These are phyloP conservation scores for Coleophoma eucalyptorum DNA, from an alignment of 2,329 filamentous ascomycete genomes.

Conservation along the genomic window DNA sequence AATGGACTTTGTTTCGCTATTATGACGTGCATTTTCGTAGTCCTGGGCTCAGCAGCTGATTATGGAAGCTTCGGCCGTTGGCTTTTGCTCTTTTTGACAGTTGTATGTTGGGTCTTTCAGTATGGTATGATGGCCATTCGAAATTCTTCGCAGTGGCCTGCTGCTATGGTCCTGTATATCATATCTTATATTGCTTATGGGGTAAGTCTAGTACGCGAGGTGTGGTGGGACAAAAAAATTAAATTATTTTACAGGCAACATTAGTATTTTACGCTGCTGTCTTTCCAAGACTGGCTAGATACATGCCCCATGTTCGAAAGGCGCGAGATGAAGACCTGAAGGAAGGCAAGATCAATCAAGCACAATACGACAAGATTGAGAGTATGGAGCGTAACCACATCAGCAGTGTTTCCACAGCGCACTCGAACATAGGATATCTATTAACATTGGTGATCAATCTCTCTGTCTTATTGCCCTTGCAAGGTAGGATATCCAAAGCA, in stretches of 20 bases:
- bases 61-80: constrained; percentile 37
- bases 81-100: constrained; percentile 34
- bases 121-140: constrained; percentile 35
- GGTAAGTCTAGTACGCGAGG: constrained; percentile 4
- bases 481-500: constrained; percentile 18
- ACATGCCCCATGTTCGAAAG: constrained; percentile 36
- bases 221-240: not conserved
- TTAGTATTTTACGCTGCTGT: constrained; percentile 38
- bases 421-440: constrained; percentile 38
- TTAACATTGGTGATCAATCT: constrained; percentile 34
- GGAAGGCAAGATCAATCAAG: constrained; percentile 31
- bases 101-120: constrained; percentile 35
- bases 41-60: constrained; percentile 36
- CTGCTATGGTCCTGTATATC: constrained; percentile 35
- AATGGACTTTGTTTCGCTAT: constrained; percentile 37
- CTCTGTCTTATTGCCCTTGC: constrained; percentile 33
- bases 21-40: constrained; percentile 38
- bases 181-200: constrained; percentile 33
- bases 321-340: constrained; percentile 35
- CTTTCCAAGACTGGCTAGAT: constrained; percentile 34
- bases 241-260: constrained; percentile 21
- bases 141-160: constrained; percentile 32
- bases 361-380: constrained; percentile 35
- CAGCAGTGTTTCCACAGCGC: constrained; percentile 36
- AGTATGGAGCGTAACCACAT: constrained; percentile 37